Conservation (phyloP, 2,329 filamentous ascomycete species). For the Epichloe elymi region DNA sequence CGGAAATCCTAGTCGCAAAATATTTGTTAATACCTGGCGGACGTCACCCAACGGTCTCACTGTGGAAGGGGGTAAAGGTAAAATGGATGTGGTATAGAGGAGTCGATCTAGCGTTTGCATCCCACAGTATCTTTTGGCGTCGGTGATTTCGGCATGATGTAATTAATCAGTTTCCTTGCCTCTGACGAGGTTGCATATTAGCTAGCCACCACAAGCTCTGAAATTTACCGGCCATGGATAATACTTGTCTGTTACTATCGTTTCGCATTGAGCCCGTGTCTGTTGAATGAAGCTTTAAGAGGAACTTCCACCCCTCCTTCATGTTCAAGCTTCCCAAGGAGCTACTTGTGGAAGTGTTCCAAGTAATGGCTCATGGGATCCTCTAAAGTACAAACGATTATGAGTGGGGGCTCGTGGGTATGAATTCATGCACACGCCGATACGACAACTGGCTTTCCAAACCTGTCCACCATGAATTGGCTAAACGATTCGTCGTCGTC, state of each 20-base stretch:
- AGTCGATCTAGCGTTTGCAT: conserved; percentile 2
- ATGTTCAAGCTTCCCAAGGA: too few species aligned
- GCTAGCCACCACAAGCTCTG: background rate
- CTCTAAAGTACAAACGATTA: too few species aligned
- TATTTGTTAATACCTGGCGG: background rate
- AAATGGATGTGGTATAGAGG: background rate
- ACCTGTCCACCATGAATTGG: conserved; percentile 27
- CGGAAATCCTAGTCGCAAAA: background rate
- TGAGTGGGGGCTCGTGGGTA: too few species aligned
- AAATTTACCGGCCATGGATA: background rate
- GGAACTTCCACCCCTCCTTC: too few species aligned
- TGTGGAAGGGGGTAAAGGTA: background rate
- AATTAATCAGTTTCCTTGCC: conserved; percentile 3
- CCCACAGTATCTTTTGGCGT: conserved; percentile 1
- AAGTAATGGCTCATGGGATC: too few species aligned
- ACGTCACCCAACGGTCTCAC: background rate
- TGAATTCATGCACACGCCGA: conserved; percentile 14
- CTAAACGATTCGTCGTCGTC: conserved; percentile 31
- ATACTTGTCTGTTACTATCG: background rate
- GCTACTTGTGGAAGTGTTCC: too few species aligned
- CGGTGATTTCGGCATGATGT: conserved; percentile 7
- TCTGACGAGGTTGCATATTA: background rate
- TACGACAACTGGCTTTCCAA: conserved; percentile 24
- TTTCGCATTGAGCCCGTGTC: background rate
- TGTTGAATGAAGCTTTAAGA: too few species aligned